Evolutionary conservation across 2,329 filamentous ascomycete genomes (phyloP).

Genomic region (Fusarium sp.): DNA sequence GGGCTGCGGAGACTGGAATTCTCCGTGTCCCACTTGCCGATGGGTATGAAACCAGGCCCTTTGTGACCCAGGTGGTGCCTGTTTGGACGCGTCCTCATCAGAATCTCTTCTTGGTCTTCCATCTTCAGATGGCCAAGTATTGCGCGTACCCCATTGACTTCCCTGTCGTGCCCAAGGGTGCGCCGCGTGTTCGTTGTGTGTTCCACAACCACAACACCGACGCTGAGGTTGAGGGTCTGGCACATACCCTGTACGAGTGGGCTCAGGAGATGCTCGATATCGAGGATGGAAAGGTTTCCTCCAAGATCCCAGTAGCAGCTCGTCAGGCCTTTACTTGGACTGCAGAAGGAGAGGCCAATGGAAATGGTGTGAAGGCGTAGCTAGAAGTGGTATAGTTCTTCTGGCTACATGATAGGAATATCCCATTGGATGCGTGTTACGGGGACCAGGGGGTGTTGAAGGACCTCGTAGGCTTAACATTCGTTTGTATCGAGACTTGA

Average conservation of each 20-base stretch:
- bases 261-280: constrained; percentile 22
- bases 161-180: constrained; percentile 22
- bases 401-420: neutral
- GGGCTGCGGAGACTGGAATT: constrained; percentile 39
- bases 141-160: constrained; percentile 13
- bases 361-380: neutral
- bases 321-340: constrained; percentile 19
- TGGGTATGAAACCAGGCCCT: constrained; percentile 36
- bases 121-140: constrained; percentile 12
- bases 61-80: constrained; percentile 45
- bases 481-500: neutral
- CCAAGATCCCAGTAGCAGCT: constrained; percentile 14
- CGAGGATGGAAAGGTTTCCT: constrained; percentile 5
- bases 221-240: constrained; percentile 3
- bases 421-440: neutral
- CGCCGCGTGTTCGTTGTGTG: constrained; percentile 6
- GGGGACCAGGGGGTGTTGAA: neutral
- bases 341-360: constrained; percentile 7
- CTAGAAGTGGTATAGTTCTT: no score
- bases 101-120: constrained; percentile 18
- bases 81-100: constrained; percentile 37
- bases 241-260: constrained; percentile 1
- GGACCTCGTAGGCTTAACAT: neutral
- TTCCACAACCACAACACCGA: constrained; percentile 22
- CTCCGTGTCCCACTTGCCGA: constrained; percentile 43